Percentiles rank a stretch among this genome's conserved stretches.
Evolutionary conservation across 805 yeast genomes (phyloP).

Genomic region (Yarrowia hollandica): DNA sequence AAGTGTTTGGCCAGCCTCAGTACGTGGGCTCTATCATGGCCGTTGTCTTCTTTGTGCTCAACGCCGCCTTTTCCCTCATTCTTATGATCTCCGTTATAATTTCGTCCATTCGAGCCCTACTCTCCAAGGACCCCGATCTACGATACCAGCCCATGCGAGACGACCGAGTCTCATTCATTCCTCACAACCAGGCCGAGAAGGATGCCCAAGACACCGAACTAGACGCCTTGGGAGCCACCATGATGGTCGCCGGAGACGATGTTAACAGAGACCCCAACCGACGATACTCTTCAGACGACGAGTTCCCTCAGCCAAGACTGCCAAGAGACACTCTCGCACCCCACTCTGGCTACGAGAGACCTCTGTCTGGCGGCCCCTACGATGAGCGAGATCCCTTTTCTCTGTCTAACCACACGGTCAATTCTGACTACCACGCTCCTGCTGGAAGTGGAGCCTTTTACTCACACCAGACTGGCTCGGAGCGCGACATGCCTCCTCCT

Average conservation of each 20-base stretch:
- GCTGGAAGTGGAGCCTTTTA: slow-evolving; percentile 22
- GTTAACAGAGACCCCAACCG: not conserved
- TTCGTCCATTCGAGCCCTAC: slow-evolving; percentile 78
- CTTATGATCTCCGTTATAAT: slow-evolving; percentile 82
- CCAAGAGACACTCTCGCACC: slow-evolving; percentile 22
- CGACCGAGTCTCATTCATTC: slow-evolving; percentile 91
- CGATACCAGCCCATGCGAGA: slow-evolving; percentile 95
- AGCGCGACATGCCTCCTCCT: slow-evolving; percentile 6
- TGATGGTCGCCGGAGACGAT: slow-evolving; percentile 16
- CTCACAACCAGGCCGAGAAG: slow-evolving; percentile 36
- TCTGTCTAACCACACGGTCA: slow-evolving; percentile 15
- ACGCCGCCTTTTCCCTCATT: slow-evolving; percentile 83
- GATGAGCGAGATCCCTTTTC: slow-evolving; percentile 16
- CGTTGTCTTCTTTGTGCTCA: slow-evolving; percentile 80
- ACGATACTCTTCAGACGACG: slow-evolving; percentile 23
- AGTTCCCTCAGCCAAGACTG: slow-evolving; percentile 19
- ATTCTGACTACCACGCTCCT: slow-evolving; percentile 2
- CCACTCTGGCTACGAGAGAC: slow-evolving; percentile 7
- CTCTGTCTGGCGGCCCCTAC: slow-evolving; percentile 6
- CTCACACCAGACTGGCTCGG: slow-evolving; percentile 1
- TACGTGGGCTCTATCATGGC: slow-evolving; percentile 93
- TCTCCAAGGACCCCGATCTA: slow-evolving; percentile 90
- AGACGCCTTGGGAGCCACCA: slow-evolving; percentile 64
- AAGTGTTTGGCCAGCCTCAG: slow-evolving; percentile 77
- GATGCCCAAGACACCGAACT: slow-evolving; percentile 53